phyloP scores from a whole-genome alignment of 2,329 filamentous ascomycete species.

The Trichoderma oligosporum region DNA sequence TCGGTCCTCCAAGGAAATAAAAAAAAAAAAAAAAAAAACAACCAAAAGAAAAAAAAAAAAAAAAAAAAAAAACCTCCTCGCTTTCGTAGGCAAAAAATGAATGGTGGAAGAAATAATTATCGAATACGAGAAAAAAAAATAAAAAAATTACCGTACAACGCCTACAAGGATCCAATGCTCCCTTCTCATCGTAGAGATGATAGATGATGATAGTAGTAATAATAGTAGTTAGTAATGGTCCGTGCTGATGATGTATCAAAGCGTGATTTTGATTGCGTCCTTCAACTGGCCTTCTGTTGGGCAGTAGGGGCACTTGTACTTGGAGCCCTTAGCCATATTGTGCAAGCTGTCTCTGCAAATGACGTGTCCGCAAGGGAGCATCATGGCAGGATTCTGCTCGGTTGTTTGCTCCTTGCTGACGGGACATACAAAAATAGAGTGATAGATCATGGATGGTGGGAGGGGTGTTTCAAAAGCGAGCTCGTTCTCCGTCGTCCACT shows the following conservation, averaged over 20 bases:
- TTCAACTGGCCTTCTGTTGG: conserved; percentile 74
- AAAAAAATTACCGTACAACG: background rate
- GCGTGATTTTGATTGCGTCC: conserved; percentile 70
- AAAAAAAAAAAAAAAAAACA: background rate
- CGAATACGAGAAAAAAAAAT: background rate
- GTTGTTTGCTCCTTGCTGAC: conserved; percentile 96
- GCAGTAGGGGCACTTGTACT: conserved; percentile 97
- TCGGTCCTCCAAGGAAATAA: background rate
- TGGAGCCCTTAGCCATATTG: conserved; percentile 70
- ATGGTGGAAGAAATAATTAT: background rate
- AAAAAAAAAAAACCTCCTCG: background rate
- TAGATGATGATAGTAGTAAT: no score
- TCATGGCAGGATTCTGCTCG: conserved; percentile 90
- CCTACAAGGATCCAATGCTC: background rate
- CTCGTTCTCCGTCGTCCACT: conserved; percentile 91
- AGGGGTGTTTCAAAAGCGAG: conserved; percentile 72
- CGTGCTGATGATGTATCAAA: conserved; percentile 40
- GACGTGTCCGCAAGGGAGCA: conserved; percentile 93
- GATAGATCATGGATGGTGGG: conserved; percentile 66
- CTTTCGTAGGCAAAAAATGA: conserved; percentile 3
- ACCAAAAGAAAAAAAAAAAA: background rate
- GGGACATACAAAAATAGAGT: conserved; percentile 96
- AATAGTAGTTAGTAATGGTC: no score
- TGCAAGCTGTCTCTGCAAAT: conserved; percentile 81
- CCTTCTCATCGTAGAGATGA: background rate